These are phyloP conservation scores for Astragalus membranaceus DNA, from an alignment of 306 rosid species.

Conservation along the genomic window DNA sequence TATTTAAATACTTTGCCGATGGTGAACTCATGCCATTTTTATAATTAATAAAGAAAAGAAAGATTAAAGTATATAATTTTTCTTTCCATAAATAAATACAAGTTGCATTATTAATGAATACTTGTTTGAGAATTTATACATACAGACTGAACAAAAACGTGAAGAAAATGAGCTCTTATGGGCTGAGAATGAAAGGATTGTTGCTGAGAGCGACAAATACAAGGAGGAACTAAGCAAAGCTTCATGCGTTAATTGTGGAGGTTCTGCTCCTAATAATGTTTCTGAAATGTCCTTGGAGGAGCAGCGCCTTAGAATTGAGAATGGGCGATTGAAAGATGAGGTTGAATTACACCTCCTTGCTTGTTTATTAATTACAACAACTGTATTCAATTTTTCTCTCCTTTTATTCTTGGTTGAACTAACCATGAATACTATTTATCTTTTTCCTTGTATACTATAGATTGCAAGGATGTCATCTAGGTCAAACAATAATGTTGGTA, in stretches of 20 bases:
- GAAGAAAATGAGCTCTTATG: constrained; percentile 53
- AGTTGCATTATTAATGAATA: too few relatives aligned
- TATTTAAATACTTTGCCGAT: too few relatives aligned
- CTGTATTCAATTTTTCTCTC: not conserved
- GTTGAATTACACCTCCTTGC: constrained; percentile 4
- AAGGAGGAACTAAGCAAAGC: constrained; percentile 50
- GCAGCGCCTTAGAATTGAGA: constrained; percentile 72
- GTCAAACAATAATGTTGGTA: too few relatives aligned
- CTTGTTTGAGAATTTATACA: not conserved
- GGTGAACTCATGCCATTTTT: too few relatives aligned
- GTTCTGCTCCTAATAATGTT: constrained; percentile 33
- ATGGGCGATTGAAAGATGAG: constrained; percentile 65
- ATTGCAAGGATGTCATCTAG: too few relatives aligned
- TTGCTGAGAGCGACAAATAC: constrained; percentile 59
- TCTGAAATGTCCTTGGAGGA: constrained; percentile 83
- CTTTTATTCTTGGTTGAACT: too few relatives aligned
- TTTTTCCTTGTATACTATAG: not conserved
- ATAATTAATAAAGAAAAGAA: too few relatives aligned
- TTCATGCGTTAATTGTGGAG: constrained; percentile 64
- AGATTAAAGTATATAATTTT: too few relatives aligned
- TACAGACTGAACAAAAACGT: constrained; percentile 63
- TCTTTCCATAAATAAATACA: too few relatives aligned
- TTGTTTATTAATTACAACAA: too few relatives aligned
- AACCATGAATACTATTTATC: not conserved
- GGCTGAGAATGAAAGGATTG: constrained; percentile 70